phyloP scores from a whole-genome alignment of 305 asterid species.

The Nicotiana rustica region DNA sequence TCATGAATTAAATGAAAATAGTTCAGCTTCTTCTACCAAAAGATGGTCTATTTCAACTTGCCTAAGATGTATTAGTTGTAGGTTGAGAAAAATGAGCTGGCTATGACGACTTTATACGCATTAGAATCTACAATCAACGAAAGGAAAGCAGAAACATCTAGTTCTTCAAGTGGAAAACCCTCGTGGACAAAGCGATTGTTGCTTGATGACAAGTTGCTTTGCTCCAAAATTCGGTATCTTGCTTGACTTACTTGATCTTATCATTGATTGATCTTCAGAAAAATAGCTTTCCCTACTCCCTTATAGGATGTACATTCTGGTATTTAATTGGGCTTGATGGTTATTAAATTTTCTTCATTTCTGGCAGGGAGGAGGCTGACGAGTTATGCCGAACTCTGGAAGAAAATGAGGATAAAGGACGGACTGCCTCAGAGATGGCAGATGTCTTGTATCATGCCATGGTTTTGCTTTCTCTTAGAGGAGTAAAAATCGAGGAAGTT shows the following conservation, averaged over 20 bases:
- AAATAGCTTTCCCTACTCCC: neutral
- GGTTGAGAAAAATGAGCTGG: constrained; percentile 63
- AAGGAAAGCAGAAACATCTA: constrained; percentile 62
- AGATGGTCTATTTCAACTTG: constrained; percentile 7
- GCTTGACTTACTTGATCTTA: neutral
- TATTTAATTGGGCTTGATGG: neutral
- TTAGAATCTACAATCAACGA: constrained; percentile 74
- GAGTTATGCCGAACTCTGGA: constrained; percentile 76
- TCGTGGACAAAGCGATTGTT: constrained; percentile 89
- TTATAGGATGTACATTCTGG: neutral
- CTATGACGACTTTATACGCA: constrained; percentile 69
- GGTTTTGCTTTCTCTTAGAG: constrained; percentile 72
- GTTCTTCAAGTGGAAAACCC: constrained; percentile 59
- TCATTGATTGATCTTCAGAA: neutral
- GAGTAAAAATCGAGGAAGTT: constrained; percentile 74
- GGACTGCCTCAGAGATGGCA: constrained; percentile 85
- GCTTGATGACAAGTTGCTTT: constrained; percentile 63
- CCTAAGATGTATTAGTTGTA: constrained; percentile 36
- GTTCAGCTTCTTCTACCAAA: neutral
- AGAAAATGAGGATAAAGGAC: constrained; percentile 63
- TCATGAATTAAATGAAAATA: neutral
- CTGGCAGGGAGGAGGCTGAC: constrained; percentile 79
- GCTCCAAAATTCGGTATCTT: constrained; percentile 83
- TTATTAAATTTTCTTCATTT: neutral
- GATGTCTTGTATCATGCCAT: constrained; percentile 77